Base-by-base conservation (phyloP, 139 green algal species). In the Picochlorum sp. region DNA sequence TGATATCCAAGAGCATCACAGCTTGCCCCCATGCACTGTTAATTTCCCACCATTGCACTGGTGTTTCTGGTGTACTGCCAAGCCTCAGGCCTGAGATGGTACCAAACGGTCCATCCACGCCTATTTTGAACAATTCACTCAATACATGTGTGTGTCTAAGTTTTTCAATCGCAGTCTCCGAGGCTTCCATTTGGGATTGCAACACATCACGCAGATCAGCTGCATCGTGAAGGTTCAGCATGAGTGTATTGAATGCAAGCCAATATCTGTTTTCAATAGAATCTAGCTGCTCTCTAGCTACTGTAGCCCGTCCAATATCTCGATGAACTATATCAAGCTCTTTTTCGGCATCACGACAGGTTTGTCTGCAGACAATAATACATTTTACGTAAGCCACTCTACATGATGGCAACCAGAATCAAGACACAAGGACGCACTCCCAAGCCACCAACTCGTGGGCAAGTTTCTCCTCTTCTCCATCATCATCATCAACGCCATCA, bases 41-140 rank as follows among this genome's bases (percentile, higher is more conserved):
- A 75, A 97, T 94, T 69, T 98, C 92, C 31, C 96, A 88, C 92
- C 92, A 98, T 62, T 91, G 84, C 62, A 98, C 92, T 7, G 70
- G 67, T 41, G 71, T 57, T 41, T 85, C 66, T 31, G 81, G 49
- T 1, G 81, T 95, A 47, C 82, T 76, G 0, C 92, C 92, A 57
- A 98, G 76, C 7, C 92, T 78, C 75, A 95, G 92, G 23, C 89
- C 88, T 21, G 56, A 63, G 65, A 95, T 95, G 31, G 89, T 95
- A 57, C 86, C 89, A 73, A 94, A 96, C 1, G 83, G 75, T 18
- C 86, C 86, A 62, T 94, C 77, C 67, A 91, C 81, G 83, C 83
- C 86, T 44, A 96, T 97, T 63, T 79, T 81, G 59, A 97, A 97
- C 1, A 85, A 79, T 49, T 96, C 89, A 62, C 89, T 88, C 59